These are phyloP conservation scores for Ehretia macrophylla DNA, from an alignment of 257 asterid species.

Conservation along the genomic window DNA sequence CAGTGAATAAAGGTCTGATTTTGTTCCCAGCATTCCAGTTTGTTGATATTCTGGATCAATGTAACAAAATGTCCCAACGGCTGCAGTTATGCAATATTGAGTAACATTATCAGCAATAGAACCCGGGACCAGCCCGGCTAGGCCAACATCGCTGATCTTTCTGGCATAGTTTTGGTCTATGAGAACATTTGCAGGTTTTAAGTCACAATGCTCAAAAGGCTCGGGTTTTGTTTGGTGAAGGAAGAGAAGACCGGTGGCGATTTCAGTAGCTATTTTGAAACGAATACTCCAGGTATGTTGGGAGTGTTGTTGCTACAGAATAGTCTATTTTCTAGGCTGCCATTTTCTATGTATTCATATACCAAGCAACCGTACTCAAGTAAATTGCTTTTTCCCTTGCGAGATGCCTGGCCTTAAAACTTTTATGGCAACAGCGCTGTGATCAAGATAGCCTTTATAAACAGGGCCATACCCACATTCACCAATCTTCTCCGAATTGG, in stretches of 20 bases:
- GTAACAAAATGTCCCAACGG: conserved; percentile 94
- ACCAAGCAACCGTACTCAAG: conserved; percentile 91
- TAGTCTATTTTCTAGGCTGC: conserved; percentile 82
- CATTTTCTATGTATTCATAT: conserved; percentile 83
- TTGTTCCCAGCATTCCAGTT: conserved; percentile 77
- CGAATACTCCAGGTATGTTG: conserved; percentile 65
- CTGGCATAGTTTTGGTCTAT: conserved; percentile 71
- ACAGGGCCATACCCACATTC: conserved; percentile 99
- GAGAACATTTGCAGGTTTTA: conserved; percentile 87
- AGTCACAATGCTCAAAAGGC: conserved; percentile 92
- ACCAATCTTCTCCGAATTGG: conserved; percentile 58
- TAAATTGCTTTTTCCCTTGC: conserved; percentile 80
- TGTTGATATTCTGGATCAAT: conserved; percentile 94
- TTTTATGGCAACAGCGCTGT: conserved; percentile 82
- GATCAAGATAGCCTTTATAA: conserved; percentile 61
- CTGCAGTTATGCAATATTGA: conserved; percentile 76
- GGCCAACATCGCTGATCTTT: conserved; percentile 87
- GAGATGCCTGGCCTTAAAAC: conserved; percentile 71
- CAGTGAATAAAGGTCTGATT: conserved; percentile 76
- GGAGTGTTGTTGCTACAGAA: conserved; percentile 41
- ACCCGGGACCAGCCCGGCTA: conserved; percentile 70
- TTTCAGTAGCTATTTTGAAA: conserved; percentile 78
- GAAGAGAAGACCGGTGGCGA: conserved; percentile 81
- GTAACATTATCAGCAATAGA: conserved; percentile 50
- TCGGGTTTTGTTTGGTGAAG: conserved; percentile 78